phyloP scores from a whole-genome alignment of 495 filamentous ascomycete species.

The Penicillium ucsense region DNA sequence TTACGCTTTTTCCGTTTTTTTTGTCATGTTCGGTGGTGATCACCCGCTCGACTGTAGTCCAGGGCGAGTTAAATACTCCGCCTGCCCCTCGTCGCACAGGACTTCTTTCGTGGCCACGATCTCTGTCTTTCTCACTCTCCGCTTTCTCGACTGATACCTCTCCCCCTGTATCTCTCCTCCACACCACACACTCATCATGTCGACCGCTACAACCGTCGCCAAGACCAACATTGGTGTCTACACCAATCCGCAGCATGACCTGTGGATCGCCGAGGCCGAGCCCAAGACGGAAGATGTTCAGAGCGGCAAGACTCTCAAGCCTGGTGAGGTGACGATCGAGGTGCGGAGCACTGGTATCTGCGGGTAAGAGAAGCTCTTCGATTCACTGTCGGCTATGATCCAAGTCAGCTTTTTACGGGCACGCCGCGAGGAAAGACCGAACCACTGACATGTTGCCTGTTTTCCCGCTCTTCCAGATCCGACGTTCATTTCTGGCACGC shows the following conservation, averaged over 20 bases:
- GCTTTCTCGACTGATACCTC: not conserved
- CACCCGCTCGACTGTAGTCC: constrained; percentile 3
- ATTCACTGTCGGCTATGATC: not conserved
- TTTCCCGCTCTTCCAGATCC: constrained; percentile 41
- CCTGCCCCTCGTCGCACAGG: not conserved
- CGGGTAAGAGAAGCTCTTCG: constrained; percentile 45
- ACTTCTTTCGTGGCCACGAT: not conserved
- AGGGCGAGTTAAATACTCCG: constrained; percentile 2
- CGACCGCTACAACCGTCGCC: constrained; percentile 28
- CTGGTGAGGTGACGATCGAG: constrained; percentile 73
- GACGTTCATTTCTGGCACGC: constrained; percentile 96
- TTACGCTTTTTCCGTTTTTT: no score
- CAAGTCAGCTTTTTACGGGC: no score
- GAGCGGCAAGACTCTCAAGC: constrained; percentile 57
- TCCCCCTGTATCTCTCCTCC: not conserved
- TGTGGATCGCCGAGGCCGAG: constrained; percentile 74
- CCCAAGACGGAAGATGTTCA: constrained; percentile 69
- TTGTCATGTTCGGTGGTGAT: not conserved
- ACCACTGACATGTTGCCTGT: no score
- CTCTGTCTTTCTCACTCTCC: constrained; percentile 3
- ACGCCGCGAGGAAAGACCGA: no score
- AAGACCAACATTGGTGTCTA: constrained; percentile 93
- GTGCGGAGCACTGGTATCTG: constrained; percentile 91
- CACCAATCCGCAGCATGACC: constrained; percentile 83
- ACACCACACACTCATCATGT: constrained; percentile 16